Evolutionary conservation across 768 basidiomycete genomes (phyloP), one percentile per base, ranked within the genome.

Genomic region (Tulasnella calospora): DNA sequence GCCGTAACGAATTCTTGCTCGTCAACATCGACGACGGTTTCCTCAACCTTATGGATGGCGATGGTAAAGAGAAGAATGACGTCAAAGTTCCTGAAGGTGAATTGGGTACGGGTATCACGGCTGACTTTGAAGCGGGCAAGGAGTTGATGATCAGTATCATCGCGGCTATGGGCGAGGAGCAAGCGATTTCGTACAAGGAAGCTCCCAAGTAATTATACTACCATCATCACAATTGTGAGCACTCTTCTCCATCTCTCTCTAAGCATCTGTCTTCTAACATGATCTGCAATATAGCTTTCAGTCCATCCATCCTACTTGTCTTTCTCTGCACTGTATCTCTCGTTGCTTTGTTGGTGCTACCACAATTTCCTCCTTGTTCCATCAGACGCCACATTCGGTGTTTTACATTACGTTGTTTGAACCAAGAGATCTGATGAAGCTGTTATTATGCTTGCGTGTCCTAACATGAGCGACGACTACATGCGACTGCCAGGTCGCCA

Each of bases 11-110:
- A 90, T 99, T 91, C 89, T 89, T 92, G 83, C 92, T 99, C 83
- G 93, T 93, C 84, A 92, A 96, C 88, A 89, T 98, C 82, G 95
- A 97, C 81, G 97, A 98, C 75, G 94, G 90, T 80, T 98, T 92
- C 89, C 91, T 99, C 83, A 98, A 95, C 90, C 89, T 99, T 83
- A 93, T 99, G 93, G 89, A 87, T 81, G 69, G 83, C 82, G 96
- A 97, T 72, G 95, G 95, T 77, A 82, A 82, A 81, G 3, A 92
- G 82, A 98, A 98, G 87, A 94, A 98, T 83, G 97, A 99, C 86
- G 94, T 99, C 86, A 92, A 91, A 84, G 85, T 99, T 80, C 98
- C 97, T 40, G 97, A 98, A 80, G 86, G 89, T 77, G 91, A 94
- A 7, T 81, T 98, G 71, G 98, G 98, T 80, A 85, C 86, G 77